A percentile compares a stretch with the other conserved stretches of the same genome.
Evolutionary conservation across 2,329 filamentous ascomycete genomes (phyloP).

Genomic region (Xylaria sp.): DNA sequence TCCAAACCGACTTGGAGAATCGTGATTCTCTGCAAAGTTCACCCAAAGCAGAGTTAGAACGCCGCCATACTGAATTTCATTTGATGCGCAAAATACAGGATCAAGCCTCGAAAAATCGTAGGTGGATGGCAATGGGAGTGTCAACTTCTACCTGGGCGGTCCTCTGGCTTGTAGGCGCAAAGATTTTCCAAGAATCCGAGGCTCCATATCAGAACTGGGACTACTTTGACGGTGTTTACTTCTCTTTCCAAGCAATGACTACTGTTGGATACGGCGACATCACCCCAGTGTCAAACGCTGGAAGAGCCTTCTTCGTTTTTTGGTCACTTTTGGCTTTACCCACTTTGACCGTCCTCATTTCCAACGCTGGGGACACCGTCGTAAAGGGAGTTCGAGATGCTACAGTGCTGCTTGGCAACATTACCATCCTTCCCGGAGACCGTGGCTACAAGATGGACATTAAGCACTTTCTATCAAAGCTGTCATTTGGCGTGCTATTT

Average conservation of each 20-base stretch:
- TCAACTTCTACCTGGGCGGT: conserved; percentile 75
- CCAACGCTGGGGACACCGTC: conserved; percentile 85
- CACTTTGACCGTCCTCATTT: conserved; percentile 87
- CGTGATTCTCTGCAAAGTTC: conserved; percentile 38
- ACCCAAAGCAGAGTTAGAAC: conserved; percentile 61
- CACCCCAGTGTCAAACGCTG: conserved; percentile 79
- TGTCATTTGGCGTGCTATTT: conserved; percentile 59
- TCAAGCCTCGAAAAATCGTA: conserved; percentile 70
- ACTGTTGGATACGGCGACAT: conserved; percentile 91
- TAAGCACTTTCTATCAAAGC: conserved; percentile 54
- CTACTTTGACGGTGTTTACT: conserved; percentile 87
- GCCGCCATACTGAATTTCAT: conserved; percentile 76
- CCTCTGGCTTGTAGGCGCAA: conserved; percentile 83
- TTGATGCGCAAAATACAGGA: conserved; percentile 85
- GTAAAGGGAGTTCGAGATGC: conserved; percentile 69
- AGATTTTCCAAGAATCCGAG: conserved; percentile 72
- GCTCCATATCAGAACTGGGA: conserved; percentile 67
- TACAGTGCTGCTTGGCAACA: conserved; percentile 65
- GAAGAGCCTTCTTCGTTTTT: conserved; percentile 89
- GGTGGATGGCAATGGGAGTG: conserved; percentile 77
- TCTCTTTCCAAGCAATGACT: conserved; percentile 82
- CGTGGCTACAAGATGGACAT: conserved; percentile 58
- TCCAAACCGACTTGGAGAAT: conserved; percentile 33
- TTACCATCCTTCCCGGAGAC: conserved; percentile 71
- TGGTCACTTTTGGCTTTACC: conserved; percentile 89